These are phyloP conservation scores for Aureococcus anophagefferens DNA, from an alignment of 108 stramenopile genomes.

Conservation along the genomic window DNA sequence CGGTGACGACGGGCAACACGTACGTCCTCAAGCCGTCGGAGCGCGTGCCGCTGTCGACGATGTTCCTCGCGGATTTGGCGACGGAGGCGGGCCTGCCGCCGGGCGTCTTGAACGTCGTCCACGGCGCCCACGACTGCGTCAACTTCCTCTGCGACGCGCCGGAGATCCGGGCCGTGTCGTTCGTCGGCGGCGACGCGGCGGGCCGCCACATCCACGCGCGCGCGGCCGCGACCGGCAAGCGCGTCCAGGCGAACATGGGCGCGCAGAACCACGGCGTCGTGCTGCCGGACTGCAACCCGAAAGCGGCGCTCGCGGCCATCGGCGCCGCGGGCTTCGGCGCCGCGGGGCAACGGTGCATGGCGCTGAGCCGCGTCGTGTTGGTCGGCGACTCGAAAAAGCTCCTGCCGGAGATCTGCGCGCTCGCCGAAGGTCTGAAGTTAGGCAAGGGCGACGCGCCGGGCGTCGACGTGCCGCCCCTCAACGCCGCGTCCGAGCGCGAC, in stretches of 20 bases:
- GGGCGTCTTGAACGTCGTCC: conserved; percentile 82
- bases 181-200: conserved; percentile 77
- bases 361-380: conserved; percentile 61
- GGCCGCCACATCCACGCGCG: conserved; percentile 76
- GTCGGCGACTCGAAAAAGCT: conserved; percentile 76
- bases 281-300: conserved; percentile 69
- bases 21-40: conserved; percentile 73
- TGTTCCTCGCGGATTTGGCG: conserved; percentile 61
- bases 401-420: conserved; percentile 27
- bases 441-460: too few relatives aligned
- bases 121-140: conserved; percentile 70
- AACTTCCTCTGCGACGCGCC: conserved; percentile 68
- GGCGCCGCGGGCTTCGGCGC: conserved; percentile 77
- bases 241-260: conserved; percentile 82
- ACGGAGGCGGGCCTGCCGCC: conserved; percentile 76
- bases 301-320: conserved; percentile 62
- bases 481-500: too few relatives aligned
- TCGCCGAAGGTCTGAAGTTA: too few relatives aligned
- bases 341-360: conserved; percentile 95
- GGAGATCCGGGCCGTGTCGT: conserved; percentile 74
- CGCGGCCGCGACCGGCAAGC: conserved; percentile 65
- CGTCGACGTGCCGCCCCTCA: too few relatives aligned
- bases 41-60: conserved; percentile 31
- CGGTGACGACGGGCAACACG: conserved; percentile 81
- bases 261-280: conserved; percentile 92